Evolutionary conservation across 1,284 basidiomycete genomes (phyloP), one percentile per base, ranked within the genome.

Genomic region (Chalciporus sp.): DNA sequence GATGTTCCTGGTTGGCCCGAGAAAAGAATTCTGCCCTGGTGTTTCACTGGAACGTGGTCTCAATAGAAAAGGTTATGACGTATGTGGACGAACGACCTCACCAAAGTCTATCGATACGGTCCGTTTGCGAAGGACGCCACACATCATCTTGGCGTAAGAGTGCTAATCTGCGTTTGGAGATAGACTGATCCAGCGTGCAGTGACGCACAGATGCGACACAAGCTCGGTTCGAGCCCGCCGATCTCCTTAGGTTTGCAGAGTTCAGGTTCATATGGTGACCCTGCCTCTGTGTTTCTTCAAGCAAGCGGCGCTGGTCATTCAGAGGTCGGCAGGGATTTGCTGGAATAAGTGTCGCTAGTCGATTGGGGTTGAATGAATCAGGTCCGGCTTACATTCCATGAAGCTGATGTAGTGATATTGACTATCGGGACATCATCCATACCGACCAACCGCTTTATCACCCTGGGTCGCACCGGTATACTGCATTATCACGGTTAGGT

Each of bases 1-100:
- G 20, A 42, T 53, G 43, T 42, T 33, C 49, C 31, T 53, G 54
- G 40, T 20, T 42, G 17, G 40, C 6, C 8, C 20, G 20, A 42
- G 20, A 41, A 23, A 9, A 4, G 19, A 35, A 35, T 35, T 35
- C 31, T 14, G 31, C 16, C 33, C 20, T 42, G 40, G 20, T 8
- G n/a, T 39, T 39, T 39, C 37, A 39, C 40, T 23, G 17, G 39
- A 40, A 40, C 39, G 19, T 40, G 39, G 39, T 12, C 11, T 19
- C 17, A 40, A 19, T n/a, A 26, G 40, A 23, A 23, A 42, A 26
- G 3, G 37, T 39, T 8, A n/a, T 39, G 37, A 42, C 14, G 12
- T 20, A 42, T 42, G 20, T 26, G 10, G 14, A 42, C 12, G 40
- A 20, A 42, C 40, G 20, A 23, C 35, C n/a, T 37, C 35, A 37